Conservation (phyloP, 2,329 filamentous ascomycete species). For the Sporothrix mexicana region DNA sequence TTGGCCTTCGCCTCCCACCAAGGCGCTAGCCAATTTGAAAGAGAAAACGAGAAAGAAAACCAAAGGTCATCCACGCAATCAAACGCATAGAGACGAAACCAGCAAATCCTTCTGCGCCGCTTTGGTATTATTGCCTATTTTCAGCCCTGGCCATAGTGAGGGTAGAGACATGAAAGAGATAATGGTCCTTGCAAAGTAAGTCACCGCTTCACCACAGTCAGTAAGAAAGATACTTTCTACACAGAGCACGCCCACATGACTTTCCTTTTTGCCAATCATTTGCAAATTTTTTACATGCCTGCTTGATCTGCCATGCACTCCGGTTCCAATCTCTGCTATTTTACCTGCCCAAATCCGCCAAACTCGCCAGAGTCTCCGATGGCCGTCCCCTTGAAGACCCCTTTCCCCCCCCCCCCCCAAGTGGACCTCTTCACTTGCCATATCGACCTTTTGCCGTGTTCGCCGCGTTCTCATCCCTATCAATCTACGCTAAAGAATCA, state of each 20-base stretch:
- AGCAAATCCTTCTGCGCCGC: slow-evolving; percentile 6
- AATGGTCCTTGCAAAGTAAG: slow-evolving; percentile 2
- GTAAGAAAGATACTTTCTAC: slow-evolving; percentile 24
- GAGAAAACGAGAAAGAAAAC: not conserved
- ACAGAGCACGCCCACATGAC: slow-evolving; percentile 20
- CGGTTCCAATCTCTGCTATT: not conserved
- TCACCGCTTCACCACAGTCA: not conserved
- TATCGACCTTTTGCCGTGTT: slow-evolving; percentile 1
- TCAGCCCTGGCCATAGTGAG: slow-evolving; percentile 14
- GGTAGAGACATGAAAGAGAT: slow-evolving; percentile 4
- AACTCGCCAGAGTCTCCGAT: not conserved
- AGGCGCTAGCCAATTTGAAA: slow-evolving; percentile 17
- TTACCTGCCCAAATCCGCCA: not conserved
- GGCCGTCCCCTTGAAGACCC: slow-evolving; percentile 1
- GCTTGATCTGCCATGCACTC: not conserved
- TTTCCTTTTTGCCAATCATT: not conserved
- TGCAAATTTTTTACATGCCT: not conserved
- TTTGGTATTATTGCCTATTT: not conserved
- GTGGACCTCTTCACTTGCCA: not conserved
- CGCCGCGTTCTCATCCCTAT: not conserved
- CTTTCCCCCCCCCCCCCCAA: not conserved
- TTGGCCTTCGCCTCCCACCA: slow-evolving; percentile 1
- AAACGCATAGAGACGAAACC: not conserved
- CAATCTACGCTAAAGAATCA: not conserved
- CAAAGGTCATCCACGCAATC: slow-evolving; percentile 7